Evolutionary conservation across 2,329 filamentous ascomycete genomes (phyloP).

Genomic region (Fusarium metavorans): DNA sequence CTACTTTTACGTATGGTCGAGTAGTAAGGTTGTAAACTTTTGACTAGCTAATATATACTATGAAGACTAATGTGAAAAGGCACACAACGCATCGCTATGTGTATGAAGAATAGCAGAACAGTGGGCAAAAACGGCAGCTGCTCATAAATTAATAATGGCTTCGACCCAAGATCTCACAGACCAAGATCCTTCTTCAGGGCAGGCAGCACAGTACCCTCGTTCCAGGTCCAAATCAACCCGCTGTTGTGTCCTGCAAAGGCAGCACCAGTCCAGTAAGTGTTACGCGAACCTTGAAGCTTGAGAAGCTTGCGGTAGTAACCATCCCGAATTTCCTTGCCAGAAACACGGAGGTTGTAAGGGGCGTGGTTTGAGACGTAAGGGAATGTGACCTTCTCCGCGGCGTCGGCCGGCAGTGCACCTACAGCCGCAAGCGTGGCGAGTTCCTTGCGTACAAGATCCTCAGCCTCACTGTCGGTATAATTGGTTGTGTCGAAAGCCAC

Average conservation of each 20-base stretch:
- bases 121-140: too few species aligned
- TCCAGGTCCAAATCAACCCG: constrained; percentile 36
- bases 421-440: constrained; percentile 8
- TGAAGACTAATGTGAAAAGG: neutral
- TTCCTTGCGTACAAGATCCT: constrained; percentile 19
- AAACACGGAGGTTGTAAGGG: constrained; percentile 30
- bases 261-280: constrained; percentile 39
- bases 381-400: constrained; percentile 13
- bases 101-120: neutral
- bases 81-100: neutral
- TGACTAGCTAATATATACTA: neutral
- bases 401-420: constrained; percentile 2
- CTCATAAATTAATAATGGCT: too few species aligned
- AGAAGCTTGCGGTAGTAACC: constrained; percentile 29
- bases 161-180: constrained; percentile 3
- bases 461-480: constrained; percentile 5
- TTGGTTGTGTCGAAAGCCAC: constrained; percentile 7
- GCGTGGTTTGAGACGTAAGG: constrained; percentile 16
- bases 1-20: neutral
- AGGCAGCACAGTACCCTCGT: constrained; percentile 28
- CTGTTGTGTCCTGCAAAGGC: constrained; percentile 38
- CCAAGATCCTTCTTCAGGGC: constrained; percentile 31
- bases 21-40: neutral
- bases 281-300: constrained; percentile 18
- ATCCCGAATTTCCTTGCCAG: neutral